A percentile compares a stretch with the other conserved stretches of the same genome.
phyloP scores from a whole-genome alignment of 2,329 filamentous ascomycete genomes.

The Fusarium nisikadoi region DNA sequence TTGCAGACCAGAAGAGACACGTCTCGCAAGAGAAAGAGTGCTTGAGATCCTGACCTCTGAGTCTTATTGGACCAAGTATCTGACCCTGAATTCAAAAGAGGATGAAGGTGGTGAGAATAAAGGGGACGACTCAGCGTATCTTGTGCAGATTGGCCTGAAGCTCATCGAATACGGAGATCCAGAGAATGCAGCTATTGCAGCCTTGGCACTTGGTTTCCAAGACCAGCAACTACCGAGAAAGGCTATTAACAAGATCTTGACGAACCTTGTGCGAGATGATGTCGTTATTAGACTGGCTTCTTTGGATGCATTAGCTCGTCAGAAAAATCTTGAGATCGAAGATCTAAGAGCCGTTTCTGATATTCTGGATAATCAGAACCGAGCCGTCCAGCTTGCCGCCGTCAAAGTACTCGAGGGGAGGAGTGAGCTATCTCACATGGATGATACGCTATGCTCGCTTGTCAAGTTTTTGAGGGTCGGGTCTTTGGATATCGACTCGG shows the following conservation, averaged over 20 bases:
- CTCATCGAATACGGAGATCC: background rate
- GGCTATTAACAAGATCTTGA: background rate
- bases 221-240: background rate
- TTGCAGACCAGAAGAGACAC: background rate
- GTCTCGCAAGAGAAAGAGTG: background rate
- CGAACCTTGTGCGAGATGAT: background rate
- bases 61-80: background rate
- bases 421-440: background rate
- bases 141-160: background rate
- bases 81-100: background rate
- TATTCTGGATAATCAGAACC: background rate
- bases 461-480: background rate
- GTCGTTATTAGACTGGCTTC: background rate
- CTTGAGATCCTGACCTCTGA: background rate
- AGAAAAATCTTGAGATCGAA: background rate
- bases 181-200: background rate
- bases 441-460: background rate
- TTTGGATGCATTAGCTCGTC: background rate
- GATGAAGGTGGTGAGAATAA: fast-evolving
- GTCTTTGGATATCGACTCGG: background rate
- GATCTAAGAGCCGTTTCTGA: background rate
- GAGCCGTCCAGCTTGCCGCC: background rate
- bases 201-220: background rate
- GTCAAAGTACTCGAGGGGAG: background rate
- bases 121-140: fast-evolving